phyloP scores from a whole-genome alignment of 2,329 filamentous ascomycete species.

The Xylariaceae sp. region DNA sequence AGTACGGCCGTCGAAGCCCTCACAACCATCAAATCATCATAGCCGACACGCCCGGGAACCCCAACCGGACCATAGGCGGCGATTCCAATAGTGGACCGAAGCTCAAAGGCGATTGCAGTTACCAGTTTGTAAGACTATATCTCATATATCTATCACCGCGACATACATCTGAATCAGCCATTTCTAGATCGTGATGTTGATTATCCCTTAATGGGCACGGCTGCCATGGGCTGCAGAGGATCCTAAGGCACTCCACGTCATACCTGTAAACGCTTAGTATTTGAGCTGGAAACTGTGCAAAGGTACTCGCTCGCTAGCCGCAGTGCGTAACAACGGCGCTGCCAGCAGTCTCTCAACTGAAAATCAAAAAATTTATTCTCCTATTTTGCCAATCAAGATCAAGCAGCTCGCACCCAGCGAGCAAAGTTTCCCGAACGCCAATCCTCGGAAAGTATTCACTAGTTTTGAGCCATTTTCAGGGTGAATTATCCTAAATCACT shows the following conservation, averaged over 20 bases:
- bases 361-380: background rate
- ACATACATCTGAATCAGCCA: background rate
- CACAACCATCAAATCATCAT: background rate
- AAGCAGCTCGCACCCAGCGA: background rate
- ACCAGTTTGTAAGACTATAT: background rate
- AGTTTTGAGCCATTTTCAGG: no score
- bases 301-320: background rate
- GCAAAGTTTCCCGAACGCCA: no score
- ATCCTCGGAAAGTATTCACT: background rate
- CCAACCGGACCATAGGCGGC: background rate
- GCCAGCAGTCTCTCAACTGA: no score
- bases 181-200: background rate
- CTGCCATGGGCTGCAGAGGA: no score
- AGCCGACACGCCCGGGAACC: background rate
- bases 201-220: background rate
- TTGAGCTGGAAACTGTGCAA: background rate
- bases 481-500: background rate
- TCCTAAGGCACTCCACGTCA: no score
- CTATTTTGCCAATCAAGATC: background rate
- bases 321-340: background rate
- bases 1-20: background rate
- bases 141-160: background rate
- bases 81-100: no score
- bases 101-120: background rate
- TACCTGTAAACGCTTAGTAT: background rate